Evolutionary conservation across 768 basidiomycete species (phyloP), one percentile per base, ranked within the genome.

Genomic region (Hygrocybe coccinea): DNA sequence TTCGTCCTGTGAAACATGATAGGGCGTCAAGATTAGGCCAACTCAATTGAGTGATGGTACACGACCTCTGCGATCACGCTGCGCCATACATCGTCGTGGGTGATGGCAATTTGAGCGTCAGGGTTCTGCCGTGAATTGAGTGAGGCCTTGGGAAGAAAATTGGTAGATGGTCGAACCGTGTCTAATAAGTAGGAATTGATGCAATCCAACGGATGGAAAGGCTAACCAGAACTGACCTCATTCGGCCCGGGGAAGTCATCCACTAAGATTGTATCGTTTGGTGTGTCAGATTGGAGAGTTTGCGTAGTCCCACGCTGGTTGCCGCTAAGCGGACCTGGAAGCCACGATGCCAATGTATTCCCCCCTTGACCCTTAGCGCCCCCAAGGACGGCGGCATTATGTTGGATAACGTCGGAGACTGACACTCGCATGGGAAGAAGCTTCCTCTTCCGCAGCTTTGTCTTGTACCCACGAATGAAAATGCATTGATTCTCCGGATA

Each of bases 51-150:
- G 14, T 41, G 14, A 14, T 46, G 35, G 6, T 15, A 24, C 5
- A 44, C 38, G 51, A 62, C 61, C 29, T 59, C 55, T 41, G 24
- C 22, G 36, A 64, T 50, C 9, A 59, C 25, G 5, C 57, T 51
- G 44, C 43, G 17, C 60, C 58, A 64, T 38, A 60, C 60, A 35
- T 63, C 60, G 45, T 64, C 63, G 38, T 62, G 59, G 24, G 58
- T 49, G 12, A 64, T 35, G 21, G 58, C 60, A 15, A 61, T 49
- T 38, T 11, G 24, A 19, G 58, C 56, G 11, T 63, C 41, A 2
- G 58, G 56, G 2, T 43, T 49, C 56, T 59, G 12, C 7, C 46
- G 35, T 38, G 22, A 33, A 12, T 24, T 34, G 15, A 43, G 15
- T 15, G 12, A n/a, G 33, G 47, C 17, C 6, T 33, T 4, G 36